Base-by-base conservation (phyloP, 345 rosid species). In the Salix viminalis region DNA sequence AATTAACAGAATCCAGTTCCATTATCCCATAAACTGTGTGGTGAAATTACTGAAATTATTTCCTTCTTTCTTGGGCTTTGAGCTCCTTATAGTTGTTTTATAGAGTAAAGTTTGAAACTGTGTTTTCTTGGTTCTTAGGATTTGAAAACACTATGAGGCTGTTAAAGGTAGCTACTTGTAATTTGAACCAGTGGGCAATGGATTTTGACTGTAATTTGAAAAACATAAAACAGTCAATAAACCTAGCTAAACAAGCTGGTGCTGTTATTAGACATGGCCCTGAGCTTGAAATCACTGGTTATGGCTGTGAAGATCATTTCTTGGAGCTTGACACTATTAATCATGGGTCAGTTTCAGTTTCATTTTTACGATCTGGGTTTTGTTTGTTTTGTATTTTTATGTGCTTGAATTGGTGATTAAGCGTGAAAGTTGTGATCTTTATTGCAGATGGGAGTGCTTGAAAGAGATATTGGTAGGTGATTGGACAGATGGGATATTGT, bases 231-330 rank as follows among this genome's bases (percentile, higher is more conserved):
- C 88, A 86, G 67, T 96, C 99, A 0, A 96, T 96, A 23, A 16
- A 74, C 23, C 70, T 65, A 62, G 94, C 98, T 6, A 93, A 93
- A 72, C 88, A 85, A 39, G 86, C 89, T 3, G 96, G 96, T 62
- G 98, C 98, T 28, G 91, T 83, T 34, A 91, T 96, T 52, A 78
- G 99, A 82, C 97, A 93, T 56, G 98, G 99, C 23, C 97, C 99
- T 4, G 98, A 96, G 91, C 98, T 96, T 26, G 99, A 96, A 83
- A 75, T 93, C 82, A 88, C 97, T 70, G 99, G 98, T 73, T 96
- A 96, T 83, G 98, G 99, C 80, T 93, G 98, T n/a, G 99, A 96
- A 84, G 98, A 96, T 80, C 99, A 96, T 79, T 96, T 96, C 84
- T 79, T 96, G 82, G 98, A 96, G 79, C 94, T 93, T 1, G 99